Evolutionary conservation across 2,329 filamentous ascomycete genomes (phyloP).

Genomic region (Claviceps sp.): DNA sequence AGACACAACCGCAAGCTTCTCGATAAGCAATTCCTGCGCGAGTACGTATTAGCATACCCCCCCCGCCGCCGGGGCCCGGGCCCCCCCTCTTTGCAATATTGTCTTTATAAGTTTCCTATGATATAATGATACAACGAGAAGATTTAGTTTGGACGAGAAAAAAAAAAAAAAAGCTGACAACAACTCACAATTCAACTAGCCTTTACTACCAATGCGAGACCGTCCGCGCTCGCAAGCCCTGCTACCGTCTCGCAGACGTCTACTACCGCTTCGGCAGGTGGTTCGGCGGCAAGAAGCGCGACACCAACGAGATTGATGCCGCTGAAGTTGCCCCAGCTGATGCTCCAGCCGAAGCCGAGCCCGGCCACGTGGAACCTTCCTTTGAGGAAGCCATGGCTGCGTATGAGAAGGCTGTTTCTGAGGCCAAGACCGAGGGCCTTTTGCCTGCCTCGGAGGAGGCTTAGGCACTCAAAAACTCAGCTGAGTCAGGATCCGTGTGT

Average conservation of each 20-base stretch:
- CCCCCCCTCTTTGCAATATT: not conserved
- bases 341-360: constrained; percentile 15
- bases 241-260: constrained; percentile 24
- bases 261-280: constrained; percentile 25
- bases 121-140: no score
- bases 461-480: not conserved
- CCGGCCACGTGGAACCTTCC: constrained; percentile 15
- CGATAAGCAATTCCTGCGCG: constrained; percentile 35
- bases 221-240: constrained; percentile 11
- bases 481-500: no score
- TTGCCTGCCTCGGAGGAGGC: constrained; percentile 11
- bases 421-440: constrained; percentile 21
- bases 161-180: no score
- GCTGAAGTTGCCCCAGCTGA: no score
- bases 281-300: constrained; percentile 17
- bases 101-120: no score
- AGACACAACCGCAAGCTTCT: constrained; percentile 26
- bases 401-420: constrained; percentile 21
- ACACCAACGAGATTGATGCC: no score
- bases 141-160: no score
- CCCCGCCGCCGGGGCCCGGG: no score
- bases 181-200: constrained; percentile 9
- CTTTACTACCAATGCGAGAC: constrained; percentile 23
- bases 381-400: constrained; percentile 22
- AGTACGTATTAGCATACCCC: constrained; percentile 17